A percentile compares a stretch with the other conserved stretches of the same genome.
Evolutionary conservation across 75 land plant genomes (phyloP).

Genomic region (Pseudotsuga menziesii): DNA sequence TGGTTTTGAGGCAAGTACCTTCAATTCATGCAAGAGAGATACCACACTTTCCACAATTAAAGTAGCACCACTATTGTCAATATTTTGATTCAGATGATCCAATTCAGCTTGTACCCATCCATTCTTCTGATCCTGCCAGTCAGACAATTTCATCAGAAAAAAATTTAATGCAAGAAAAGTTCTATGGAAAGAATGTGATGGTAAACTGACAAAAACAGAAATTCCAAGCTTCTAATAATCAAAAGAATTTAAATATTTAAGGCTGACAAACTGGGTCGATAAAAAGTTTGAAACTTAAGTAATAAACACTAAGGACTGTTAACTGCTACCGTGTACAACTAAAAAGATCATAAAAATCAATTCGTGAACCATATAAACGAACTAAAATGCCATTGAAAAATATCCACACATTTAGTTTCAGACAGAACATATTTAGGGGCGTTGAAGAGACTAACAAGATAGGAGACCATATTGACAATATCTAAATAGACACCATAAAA

Average conservation of each 20-base stretch:
- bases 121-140: not conserved
- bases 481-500: not conserved
- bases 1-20: not conserved
- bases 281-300: not conserved
- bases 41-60: not conserved
- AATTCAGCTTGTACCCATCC: not conserved
- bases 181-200: not conserved
- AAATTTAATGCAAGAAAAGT: not conserved
- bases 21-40: slow-evolving; percentile 7
- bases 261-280: too few relatives aligned
- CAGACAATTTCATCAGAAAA: not conserved
- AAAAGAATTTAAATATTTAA: too few relatives aligned
- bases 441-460: not conserved
- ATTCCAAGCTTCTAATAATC: too few relatives aligned
- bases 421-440: not conserved
- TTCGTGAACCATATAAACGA: not conserved
- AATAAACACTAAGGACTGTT: not conserved
- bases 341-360: not conserved
- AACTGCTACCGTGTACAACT: not conserved
- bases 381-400: not conserved
- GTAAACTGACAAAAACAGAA: not conserved
- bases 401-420: not conserved
- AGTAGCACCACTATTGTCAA: slow-evolving; percentile 1
- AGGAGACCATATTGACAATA: not conserved
- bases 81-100: slow-evolving; percentile 1